phyloP scores from a whole-genome alignment of 805 yeast genomes.

The Lipomyces orientalis region DNA sequence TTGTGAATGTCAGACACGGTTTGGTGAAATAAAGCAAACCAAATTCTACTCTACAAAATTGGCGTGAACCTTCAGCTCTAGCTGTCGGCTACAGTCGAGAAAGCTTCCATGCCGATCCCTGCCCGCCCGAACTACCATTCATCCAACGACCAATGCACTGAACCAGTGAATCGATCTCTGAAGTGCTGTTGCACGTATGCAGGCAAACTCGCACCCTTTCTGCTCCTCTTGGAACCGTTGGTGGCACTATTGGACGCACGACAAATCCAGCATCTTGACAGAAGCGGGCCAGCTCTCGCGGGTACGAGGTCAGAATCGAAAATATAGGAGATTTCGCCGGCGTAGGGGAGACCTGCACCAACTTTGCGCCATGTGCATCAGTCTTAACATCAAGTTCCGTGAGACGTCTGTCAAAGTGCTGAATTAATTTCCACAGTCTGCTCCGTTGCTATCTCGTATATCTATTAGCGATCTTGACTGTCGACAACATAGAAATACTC shows the following conservation, averaged over 20 bases:
- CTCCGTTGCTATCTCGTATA: neutral
- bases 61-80: too few relatives aligned
- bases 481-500: neutral
- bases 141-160: constrained; percentile 5
- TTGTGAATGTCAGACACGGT: too few relatives aligned
- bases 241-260: constrained; percentile 40
- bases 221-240: constrained; percentile 41
- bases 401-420: constrained; percentile 6
- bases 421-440: constrained; percentile 11
- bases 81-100: neutral
- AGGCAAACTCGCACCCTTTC: constrained; percentile 40
- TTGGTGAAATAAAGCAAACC: too few relatives aligned
- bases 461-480: neutral
- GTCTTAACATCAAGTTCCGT: neutral
- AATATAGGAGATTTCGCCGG: constrained; percentile 24
- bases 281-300: constrained; percentile 33
- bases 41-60: too few relatives aligned
- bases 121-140: neutral
- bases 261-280: constrained; percentile 38
- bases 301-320: constrained; percentile 28
- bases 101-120: neutral
- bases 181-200: constrained; percentile 35
- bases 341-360: constrained; percentile 6
- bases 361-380: neutral
- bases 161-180: constrained; percentile 7